These are phyloP conservation scores for Paraglomus occultum DNA, from an alignment of 192 early-diverging fungal genomes.

Conservation along the genomic window DNA sequence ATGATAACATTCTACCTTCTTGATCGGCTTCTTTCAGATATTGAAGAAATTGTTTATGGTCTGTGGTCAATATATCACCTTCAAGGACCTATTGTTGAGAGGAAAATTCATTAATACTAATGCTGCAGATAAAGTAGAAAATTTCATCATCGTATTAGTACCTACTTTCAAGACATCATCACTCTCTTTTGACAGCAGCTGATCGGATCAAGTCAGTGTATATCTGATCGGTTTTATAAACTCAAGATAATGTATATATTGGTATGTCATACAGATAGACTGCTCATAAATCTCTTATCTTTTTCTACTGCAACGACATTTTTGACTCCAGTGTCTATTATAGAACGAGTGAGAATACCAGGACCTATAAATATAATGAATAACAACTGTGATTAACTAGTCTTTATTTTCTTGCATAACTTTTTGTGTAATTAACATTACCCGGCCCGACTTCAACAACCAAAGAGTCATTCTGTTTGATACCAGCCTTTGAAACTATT, in stretches of 20 bases:
- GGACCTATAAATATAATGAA: slow-evolving; percentile 48
- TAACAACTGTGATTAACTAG: not conserved
- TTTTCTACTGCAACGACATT: slow-evolving; percentile 73
- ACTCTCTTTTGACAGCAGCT: slow-evolving; percentile 72
- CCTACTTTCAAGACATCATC: slow-evolving; percentile 48
- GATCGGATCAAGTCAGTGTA: not conserved
- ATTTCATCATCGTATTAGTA: not conserved
- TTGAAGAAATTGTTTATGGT: slow-evolving; percentile 52
- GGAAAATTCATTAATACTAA: not conserved
- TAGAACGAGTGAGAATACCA: slow-evolving; percentile 74
- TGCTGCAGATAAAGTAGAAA: no score
- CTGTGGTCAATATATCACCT: slow-evolving; percentile 63
- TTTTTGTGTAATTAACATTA: slow-evolving; percentile 12
- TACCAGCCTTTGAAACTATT: slow-evolving; percentile 57
- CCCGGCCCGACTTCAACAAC: slow-evolving; percentile 79
- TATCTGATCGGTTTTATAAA: not conserved
- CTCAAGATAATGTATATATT: not conserved
- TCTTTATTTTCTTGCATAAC: not conserved
- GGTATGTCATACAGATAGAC: slow-evolving; percentile 45
- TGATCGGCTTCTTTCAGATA: slow-evolving; percentile 26
- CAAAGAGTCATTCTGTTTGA: slow-evolving; percentile 55
- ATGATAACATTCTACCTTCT: slow-evolving; percentile 14
- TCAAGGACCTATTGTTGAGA: slow-evolving; percentile 42
- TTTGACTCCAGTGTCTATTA: slow-evolving; percentile 61
- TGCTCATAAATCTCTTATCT: slow-evolving; percentile 67